phyloP scores from a whole-genome alignment of 2,329 filamentous ascomycete genomes.

The Trichoderma pleuroti region DNA sequence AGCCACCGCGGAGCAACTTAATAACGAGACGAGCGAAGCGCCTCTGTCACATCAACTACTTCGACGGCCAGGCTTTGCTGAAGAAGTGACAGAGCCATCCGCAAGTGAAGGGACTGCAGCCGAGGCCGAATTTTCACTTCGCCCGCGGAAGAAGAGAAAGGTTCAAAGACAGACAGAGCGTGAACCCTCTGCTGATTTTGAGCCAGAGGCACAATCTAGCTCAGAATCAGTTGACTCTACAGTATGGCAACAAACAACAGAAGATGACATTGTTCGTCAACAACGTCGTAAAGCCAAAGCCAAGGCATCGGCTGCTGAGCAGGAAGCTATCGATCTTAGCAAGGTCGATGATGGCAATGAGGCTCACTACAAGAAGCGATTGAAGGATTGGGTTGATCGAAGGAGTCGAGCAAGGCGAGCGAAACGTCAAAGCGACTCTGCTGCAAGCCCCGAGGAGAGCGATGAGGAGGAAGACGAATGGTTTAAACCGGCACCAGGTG shows the following conservation, averaged over 20 bases:
- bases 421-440: constrained; percentile 36
- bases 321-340: constrained; percentile 47
- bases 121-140: constrained; percentile 55
- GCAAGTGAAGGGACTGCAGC: constrained; percentile 26
- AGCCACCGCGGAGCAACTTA: constrained; percentile 42
- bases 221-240: constrained; percentile 35
- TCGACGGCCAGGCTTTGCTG: constrained; percentile 66
- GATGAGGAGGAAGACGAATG: constrained; percentile 60
- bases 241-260: constrained; percentile 39
- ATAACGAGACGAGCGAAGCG: constrained; percentile 41
- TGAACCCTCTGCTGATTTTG: constrained; percentile 48
- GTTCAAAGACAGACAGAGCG: constrained; percentile 32
- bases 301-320: constrained; percentile 35
- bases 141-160: constrained; percentile 55
- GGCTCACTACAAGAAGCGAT: constrained; percentile 67
- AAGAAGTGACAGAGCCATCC: constrained; percentile 25
- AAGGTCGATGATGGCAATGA: constrained; percentile 87
- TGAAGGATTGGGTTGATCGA: constrained; percentile 69
- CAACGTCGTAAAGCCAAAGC: constrained; percentile 42
- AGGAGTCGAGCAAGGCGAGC: constrained; percentile 41
- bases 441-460: constrained; percentile 39
- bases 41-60: constrained; percentile 68
- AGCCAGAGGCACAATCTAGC: constrained; percentile 32
- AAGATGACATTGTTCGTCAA: constrained; percentile 38
- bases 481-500: constrained; percentile 80